Evolutionary conservation across 1,284 basidiomycete genomes (phyloP), one percentile per base, ranked within the genome.

Genomic region (Psilocybe mexicana): DNA sequence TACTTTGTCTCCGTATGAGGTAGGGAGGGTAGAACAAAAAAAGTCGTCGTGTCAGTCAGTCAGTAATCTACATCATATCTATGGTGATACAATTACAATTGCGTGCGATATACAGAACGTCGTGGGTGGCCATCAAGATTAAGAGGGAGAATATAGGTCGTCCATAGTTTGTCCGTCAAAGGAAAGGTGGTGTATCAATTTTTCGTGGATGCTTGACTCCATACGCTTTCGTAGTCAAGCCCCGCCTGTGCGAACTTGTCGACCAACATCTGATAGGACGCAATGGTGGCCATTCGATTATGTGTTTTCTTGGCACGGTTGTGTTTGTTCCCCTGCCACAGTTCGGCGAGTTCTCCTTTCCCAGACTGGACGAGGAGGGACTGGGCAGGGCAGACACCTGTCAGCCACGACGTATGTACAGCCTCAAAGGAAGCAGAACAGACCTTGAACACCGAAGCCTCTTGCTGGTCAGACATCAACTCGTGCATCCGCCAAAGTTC

Each of bases 401-500:
- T 43, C 24, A 54, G 25, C 55, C 28, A 51, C 33, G 10, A 48
- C 43, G 24, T n/a, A 35, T 44, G 24, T n/a, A 35, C 33, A n/a
- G 38, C 24, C 43, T 3, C 44, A 28, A 48, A 23, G n/a, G 7
- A n/a, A 43, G 26, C 53, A 18, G 23, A 26, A 48, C 64, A 40
- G 12, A 68, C 70, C 61, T 67, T 68, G 61, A 71, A 70, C 58
- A 69, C 58, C 24, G 52, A 33, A n/a, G 67, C 55, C 48, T 69
- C 68, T 50, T 71, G 66, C 28, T 67, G 62, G 43, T 65, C 65
- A 6, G 62, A 59, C 61, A 67, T 66, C 10, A 70, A 62, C 26
- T 65, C 67, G 44, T 72, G 69, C 60, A 70, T 65, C 36, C 61
- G 59, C 69, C 68, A 70, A 7, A 72, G 63, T 51, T 72, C 67